A percentile compares a stretch with the other conserved stretches of the same genome.
Evolutionary conservation across 2,329 filamentous ascomycete species (phyloP).

Genomic region (Hymenoscyphus linearis): DNA sequence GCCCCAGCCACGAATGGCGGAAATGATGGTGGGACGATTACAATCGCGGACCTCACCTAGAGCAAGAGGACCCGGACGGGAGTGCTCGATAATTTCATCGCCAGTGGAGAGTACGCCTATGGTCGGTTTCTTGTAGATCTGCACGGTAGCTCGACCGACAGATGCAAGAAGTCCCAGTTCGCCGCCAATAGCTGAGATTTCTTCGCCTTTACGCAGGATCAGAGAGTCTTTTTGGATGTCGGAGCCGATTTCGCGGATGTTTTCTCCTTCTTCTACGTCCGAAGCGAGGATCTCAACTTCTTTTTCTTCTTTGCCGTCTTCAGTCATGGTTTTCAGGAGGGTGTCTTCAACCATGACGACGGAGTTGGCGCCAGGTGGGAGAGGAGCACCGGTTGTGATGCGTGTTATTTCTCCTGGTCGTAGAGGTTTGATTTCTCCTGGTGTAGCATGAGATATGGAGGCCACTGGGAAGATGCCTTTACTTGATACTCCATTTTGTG

Average conservation of each 20-base stretch:
- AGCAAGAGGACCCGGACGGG: constrained; percentile 54
- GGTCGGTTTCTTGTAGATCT: constrained; percentile 68
- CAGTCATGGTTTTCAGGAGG: constrained; percentile 65
- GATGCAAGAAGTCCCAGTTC: constrained; percentile 88
- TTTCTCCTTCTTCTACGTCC: constrained; percentile 71
- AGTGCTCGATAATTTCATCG: constrained; percentile 82
- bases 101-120: constrained; percentile 90
- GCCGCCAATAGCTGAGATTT: constrained; percentile 81
- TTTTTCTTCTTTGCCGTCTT: constrained; percentile 77
- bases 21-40: constrained; percentile 82
- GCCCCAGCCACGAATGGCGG: constrained; percentile 64
- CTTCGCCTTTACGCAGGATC: constrained; percentile 72
- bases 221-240: constrained; percentile 67
- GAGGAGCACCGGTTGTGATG: constrained; percentile 89
- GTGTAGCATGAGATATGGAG: constrained; percentile 78
- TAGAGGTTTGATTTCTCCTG: constrained; percentile 59
- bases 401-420: constrained; percentile 73
- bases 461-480: constrained; percentile 83
- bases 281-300: constrained; percentile 82
- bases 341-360: constrained; percentile 99
- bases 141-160: constrained; percentile 67
- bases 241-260: constrained; percentile 85
- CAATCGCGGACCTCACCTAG: constrained; percentile 89
- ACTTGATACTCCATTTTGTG: constrained; percentile 53
- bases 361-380: constrained; percentile 82